These are phyloP conservation scores for Oryza meridionalis DNA, from an alignment of 176 grass and related monocot genomes.

Conservation along the genomic window DNA sequence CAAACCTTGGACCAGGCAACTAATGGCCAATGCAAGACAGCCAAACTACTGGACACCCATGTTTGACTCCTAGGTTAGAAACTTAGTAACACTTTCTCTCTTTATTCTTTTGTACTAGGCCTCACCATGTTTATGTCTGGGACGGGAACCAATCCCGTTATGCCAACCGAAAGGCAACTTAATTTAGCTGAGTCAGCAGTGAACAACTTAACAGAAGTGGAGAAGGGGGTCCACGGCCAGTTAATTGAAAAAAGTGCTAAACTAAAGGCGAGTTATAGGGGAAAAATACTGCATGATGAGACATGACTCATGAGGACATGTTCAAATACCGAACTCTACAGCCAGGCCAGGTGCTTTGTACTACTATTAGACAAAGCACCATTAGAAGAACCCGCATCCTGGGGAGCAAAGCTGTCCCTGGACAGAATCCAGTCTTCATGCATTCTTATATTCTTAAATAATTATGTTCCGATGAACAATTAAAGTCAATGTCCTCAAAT, in stretches of 20 bases:
- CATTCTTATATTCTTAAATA: slow-evolving; percentile 23
- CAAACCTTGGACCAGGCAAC: slow-evolving; percentile 44
- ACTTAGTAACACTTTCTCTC: slow-evolving; percentile 6
- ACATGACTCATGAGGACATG: background rate
- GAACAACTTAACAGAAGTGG: slow-evolving; percentile 7
- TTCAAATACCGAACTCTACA: slow-evolving; percentile 32
- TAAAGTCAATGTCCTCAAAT: slow-evolving; percentile 35
- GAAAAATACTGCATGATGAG: background rate
- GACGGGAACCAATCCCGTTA: background rate
- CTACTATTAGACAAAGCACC: slow-evolving; percentile 20
- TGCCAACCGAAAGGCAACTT: background rate
- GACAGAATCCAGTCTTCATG: slow-evolving; percentile 42
- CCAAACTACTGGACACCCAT: slow-evolving; percentile 37
- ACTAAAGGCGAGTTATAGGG: background rate
- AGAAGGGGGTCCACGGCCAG: background rate
- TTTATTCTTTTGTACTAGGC: slow-evolving; percentile 26
- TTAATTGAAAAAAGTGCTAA: background rate
- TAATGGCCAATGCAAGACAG: slow-evolving; percentile 33
- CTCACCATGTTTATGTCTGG: slow-evolving; percentile 5
- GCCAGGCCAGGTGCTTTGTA: background rate
- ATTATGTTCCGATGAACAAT: background rate
- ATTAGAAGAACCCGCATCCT: slow-evolving; percentile 23
- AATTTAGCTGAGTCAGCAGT: slow-evolving; percentile 20
- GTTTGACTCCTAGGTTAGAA: slow-evolving; percentile 49
- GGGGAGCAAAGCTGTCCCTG: slow-evolving; percentile 21